Percentiles rank a stretch among this genome's conserved stretches.
Conservation (phyloP, 495 filamentous ascomycete genomes). For the Talaromyces proteolyticus region DNA sequence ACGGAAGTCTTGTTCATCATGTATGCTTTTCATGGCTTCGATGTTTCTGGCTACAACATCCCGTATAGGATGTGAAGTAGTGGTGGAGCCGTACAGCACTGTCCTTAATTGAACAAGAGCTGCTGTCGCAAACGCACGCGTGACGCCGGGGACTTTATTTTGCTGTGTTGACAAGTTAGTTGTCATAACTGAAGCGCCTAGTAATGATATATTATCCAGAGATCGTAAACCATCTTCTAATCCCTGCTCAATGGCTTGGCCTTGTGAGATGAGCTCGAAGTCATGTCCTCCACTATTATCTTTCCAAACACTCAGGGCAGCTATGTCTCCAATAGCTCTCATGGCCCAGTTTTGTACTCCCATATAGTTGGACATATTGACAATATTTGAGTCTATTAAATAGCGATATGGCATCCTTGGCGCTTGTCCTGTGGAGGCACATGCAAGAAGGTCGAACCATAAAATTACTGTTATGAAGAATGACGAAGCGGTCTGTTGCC, state of each 20-base stretch:
- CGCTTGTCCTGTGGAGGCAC: background rate
- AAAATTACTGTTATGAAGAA: background rate
- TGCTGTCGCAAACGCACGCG: background rate
- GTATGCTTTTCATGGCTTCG: background rate
- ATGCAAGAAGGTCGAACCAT: slow-evolving; percentile 1
- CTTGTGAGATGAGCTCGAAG: background rate
- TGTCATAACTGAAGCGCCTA: background rate
- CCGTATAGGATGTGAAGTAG: background rate
- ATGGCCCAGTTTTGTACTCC: background rate
- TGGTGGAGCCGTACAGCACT: background rate
- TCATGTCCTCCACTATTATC: background rate
- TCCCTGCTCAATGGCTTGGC: background rate
- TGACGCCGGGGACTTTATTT: background rate
- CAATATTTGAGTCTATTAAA: background rate
- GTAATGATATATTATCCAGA: background rate
- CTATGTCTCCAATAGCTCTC: slow-evolving; percentile 3
- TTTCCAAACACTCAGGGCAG: background rate
- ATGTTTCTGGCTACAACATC: background rate
- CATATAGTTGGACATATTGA: slow-evolving; percentile 1
- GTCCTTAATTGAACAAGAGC: background rate
- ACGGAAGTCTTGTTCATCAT: background rate
- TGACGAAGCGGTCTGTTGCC: background rate
- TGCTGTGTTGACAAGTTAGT: too few species aligned
- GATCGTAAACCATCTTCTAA: too few species aligned
- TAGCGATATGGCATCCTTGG: background rate